phyloP scores from a whole-genome alignment of 441 rosid species.

The Gossypium laxum region DNA sequence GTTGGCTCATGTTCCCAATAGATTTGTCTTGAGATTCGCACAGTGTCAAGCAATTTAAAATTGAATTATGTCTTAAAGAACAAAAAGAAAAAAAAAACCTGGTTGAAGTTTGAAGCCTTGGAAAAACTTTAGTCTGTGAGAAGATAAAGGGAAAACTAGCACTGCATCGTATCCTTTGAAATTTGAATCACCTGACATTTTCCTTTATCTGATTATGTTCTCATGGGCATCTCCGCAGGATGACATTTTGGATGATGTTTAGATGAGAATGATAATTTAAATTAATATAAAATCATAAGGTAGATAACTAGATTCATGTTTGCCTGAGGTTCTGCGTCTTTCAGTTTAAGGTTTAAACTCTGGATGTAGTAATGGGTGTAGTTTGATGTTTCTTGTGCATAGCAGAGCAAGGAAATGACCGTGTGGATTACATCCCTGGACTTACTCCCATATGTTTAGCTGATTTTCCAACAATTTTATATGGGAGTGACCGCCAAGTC shows the following conservation, averaged over 20 bases:
- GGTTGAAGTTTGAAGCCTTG: background rate
- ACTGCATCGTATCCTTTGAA: background rate
- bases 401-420: conserved; percentile 27
- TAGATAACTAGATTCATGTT: background rate
- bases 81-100: background rate
- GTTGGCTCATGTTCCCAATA: background rate
- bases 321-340: background rate
- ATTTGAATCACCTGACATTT: background rate
- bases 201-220: background rate
- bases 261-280: background rate
- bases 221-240: background rate
- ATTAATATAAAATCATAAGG: background rate
- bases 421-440: conserved; percentile 36
- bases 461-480: conserved; percentile 25
- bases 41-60: background rate
- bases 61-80: background rate
- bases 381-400: background rate
- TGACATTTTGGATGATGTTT: background rate
- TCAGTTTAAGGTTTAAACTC: background rate
- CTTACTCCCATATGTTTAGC: conserved; percentile 19
- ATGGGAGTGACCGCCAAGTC: background rate
- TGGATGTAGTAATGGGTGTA: background rate
- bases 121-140: background rate
- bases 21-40: background rate
- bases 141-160: background rate